These are phyloP conservation scores for Crataegus laevigata DNA, from an alignment of 306 rosid species.

Conservation along the genomic window DNA sequence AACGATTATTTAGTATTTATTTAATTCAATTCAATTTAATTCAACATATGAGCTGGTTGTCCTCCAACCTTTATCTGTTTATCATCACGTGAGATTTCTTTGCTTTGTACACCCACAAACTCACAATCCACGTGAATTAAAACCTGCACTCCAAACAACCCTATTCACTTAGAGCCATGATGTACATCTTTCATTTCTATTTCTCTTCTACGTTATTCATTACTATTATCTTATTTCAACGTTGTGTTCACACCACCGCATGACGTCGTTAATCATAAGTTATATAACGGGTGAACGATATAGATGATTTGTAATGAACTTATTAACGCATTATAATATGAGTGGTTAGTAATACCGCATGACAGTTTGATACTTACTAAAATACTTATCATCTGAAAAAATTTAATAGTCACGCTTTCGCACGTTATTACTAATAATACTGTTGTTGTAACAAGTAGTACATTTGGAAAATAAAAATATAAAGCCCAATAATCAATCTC, in stretches of 20 bases:
- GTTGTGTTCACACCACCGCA: too few species aligned
- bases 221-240: too few species aligned
- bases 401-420: accelerated
- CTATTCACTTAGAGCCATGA: too few species aligned
- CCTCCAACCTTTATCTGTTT: constrained; percentile 31
- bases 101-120: constrained; percentile 30
- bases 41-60: constrained; percentile 39
- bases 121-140: constrained; percentile 47
- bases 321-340: too few species aligned
- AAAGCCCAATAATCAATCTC: background rate
- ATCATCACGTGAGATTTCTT: constrained; percentile 50
- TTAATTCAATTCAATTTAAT: background rate
- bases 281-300: too few species aligned
- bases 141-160: constrained; percentile 7
- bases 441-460: background rate
- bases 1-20: background rate
- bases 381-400: background rate
- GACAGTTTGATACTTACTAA: background rate
- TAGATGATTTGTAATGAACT: too few species aligned
- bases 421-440: background rate
- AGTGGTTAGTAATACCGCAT: too few species aligned
- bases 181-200: too few species aligned
- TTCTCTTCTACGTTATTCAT: too few species aligned
- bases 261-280: too few species aligned
- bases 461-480: background rate